Evolutionary conservation across 2,329 filamentous ascomycete species (phyloP).

Genomic region (Alternaria tenuissima): DNA sequence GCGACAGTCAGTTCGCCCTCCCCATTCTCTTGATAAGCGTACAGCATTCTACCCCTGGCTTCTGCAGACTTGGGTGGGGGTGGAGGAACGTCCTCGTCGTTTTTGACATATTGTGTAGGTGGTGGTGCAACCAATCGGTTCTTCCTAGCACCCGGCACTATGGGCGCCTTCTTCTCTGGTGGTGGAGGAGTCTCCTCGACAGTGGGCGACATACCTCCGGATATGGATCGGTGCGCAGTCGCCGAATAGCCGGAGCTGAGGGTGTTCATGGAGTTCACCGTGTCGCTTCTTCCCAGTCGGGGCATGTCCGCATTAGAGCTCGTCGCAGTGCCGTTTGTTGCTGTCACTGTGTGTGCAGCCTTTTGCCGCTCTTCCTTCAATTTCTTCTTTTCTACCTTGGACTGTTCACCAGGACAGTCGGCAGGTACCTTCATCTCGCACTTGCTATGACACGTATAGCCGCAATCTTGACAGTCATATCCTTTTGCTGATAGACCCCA

Average conservation of each 20-base stretch:
- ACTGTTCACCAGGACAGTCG: slow-evolving; percentile 91
- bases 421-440: slow-evolving; percentile 99
- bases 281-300: slow-evolving; percentile 78
- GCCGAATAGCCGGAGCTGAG: slow-evolving; percentile 87
- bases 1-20: slow-evolving; percentile 82
- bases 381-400: slow-evolving; percentile 95
- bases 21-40: slow-evolving; percentile 80
- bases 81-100: slow-evolving; percentile 60
- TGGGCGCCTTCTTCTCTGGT: slow-evolving; percentile 44
- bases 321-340: slow-evolving; percentile 55
- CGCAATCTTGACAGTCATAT: slow-evolving; percentile 94
- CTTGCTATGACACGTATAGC: slow-evolving; percentile 98
- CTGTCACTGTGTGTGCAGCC: slow-evolving; percentile 67
- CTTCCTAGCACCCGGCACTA: slow-evolving; percentile 54
- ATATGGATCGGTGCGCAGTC: slow-evolving; percentile 78
- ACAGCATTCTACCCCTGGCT: slow-evolving; percentile 87
- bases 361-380: slow-evolving; percentile 87
- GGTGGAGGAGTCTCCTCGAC: slow-evolving; percentile 58
- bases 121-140: slow-evolving; percentile 87
- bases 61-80: slow-evolving; percentile 54
- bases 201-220: slow-evolving; percentile 63
- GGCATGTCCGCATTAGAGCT: slow-evolving; percentile 70
- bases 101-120: slow-evolving; percentile 78
- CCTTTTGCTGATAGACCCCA: slow-evolving; percentile 98
- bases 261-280: slow-evolving; percentile 78